These are phyloP conservation scores for Bipolaris oryzae DNA, from an alignment of 2,329 filamentous ascomycete species.

Conservation along the genomic window DNA sequence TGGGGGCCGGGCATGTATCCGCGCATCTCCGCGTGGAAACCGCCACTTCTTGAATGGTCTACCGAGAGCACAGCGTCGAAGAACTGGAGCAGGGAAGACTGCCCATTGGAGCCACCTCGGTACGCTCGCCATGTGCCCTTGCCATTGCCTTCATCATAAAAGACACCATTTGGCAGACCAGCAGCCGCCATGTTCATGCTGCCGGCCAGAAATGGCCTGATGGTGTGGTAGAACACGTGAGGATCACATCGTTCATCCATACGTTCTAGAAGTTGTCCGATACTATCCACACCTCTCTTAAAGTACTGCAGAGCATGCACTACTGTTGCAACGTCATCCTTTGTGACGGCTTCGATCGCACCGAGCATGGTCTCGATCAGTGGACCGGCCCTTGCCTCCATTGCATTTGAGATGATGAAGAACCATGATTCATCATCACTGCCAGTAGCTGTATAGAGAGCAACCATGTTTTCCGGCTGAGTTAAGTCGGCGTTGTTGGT, in stretches of 20 bases:
- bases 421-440: constrained; percentile 52
- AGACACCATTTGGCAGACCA: constrained; percentile 58
- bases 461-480: constrained; percentile 37
- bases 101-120: constrained; percentile 61
- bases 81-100: constrained; percentile 61
- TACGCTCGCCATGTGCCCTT: constrained; percentile 58
- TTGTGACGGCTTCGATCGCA: constrained; percentile 54
- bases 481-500: constrained; percentile 29
- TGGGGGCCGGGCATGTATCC: constrained; percentile 62
- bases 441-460: constrained; percentile 41
- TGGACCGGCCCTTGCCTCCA: constrained; percentile 58
- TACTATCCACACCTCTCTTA: constrained; percentile 50
- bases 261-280: constrained; percentile 51
- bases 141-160: constrained; percentile 58
- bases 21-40: constrained; percentile 55
- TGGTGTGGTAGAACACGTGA: constrained; percentile 58
- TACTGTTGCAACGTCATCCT: constrained; percentile 47
- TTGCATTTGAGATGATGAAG: constrained; percentile 59
- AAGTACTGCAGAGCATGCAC: constrained; percentile 50
- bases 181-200: constrained; percentile 61
- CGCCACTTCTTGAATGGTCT: constrained; percentile 51
- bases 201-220: constrained; percentile 59
- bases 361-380: constrained; percentile 55
- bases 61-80: constrained; percentile 61
- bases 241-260: constrained; percentile 60